These are phyloP conservation scores for Ustilago trichophora DNA, from an alignment of 1,284 basidiomycete genomes.

Conservation along the genomic window DNA sequence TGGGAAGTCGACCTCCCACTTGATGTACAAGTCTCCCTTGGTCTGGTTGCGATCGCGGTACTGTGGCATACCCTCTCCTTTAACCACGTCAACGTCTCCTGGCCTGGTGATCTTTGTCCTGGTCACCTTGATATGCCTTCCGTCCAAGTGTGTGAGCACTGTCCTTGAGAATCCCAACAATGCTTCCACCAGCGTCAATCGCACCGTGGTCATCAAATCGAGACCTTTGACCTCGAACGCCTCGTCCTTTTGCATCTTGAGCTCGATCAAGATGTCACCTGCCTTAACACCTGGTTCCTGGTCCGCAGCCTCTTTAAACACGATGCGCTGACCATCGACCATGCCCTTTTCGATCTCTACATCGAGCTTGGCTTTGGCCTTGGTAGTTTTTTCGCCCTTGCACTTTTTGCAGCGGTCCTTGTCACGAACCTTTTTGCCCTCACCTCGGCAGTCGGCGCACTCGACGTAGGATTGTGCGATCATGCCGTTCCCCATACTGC, in stretches of 20 bases:
- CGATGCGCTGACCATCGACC: slow-evolving; percentile 82
- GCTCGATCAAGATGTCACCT: slow-evolving; percentile 78
- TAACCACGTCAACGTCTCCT: slow-evolving; percentile 54
- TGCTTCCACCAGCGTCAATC: slow-evolving; percentile 54
- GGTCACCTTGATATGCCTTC: slow-evolving; percentile 52
- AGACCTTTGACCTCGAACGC: slow-evolving; percentile 83
- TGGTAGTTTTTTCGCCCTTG: slow-evolving; percentile 83
- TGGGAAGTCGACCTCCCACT: slow-evolving; percentile 62
- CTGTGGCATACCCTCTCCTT: slow-evolving; percentile 62
- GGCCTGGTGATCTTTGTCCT: slow-evolving; percentile 52
- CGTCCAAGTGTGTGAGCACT: slow-evolving; percentile 63
- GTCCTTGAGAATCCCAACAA: slow-evolving; percentile 59
- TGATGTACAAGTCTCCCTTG: slow-evolving; percentile 58
- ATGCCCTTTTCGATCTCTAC: slow-evolving; percentile 83
- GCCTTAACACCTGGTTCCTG: slow-evolving; percentile 54
- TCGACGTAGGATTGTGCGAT: slow-evolving; percentile 70
- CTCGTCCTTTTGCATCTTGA: slow-evolving; percentile 76
- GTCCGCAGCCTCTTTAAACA: slow-evolving; percentile 88
- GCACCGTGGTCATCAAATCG: slow-evolving; percentile 78
- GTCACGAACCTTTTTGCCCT: slow-evolving; percentile 81
- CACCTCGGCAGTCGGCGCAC: slow-evolving; percentile 82
- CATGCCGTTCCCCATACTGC: slow-evolving; percentile 59
- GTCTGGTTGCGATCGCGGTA: slow-evolving; percentile 40
- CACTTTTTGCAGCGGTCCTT: slow-evolving; percentile 97
- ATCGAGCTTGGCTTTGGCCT: slow-evolving; percentile 77